Conservation (phyloP, 2,329 filamentous ascomycete species). For the Didymella sp. region DNA sequence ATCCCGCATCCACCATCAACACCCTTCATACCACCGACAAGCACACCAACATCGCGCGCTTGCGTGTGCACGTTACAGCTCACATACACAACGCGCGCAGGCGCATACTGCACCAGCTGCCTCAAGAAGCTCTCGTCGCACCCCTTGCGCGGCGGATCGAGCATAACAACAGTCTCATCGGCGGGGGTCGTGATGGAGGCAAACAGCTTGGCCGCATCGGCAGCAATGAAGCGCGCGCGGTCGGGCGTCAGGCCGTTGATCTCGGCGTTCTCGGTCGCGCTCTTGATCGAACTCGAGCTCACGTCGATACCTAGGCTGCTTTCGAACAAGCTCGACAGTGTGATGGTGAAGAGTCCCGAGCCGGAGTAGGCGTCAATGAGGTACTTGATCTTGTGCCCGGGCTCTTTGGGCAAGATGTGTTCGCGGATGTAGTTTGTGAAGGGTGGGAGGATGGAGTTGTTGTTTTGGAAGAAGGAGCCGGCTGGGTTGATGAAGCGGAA, state of each 20-base stretch:
- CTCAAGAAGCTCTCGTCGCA: constrained; percentile 84
- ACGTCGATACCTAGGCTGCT: constrained; percentile 92
- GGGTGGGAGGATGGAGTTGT: constrained; percentile 90
- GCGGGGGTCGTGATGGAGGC: constrained; percentile 74
- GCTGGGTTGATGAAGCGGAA: constrained; percentile 91
- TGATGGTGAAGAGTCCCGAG: constrained; percentile 96
- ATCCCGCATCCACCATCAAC: constrained; percentile 45
- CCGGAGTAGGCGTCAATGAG: constrained; percentile 98
- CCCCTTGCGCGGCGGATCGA: constrained; percentile 96
- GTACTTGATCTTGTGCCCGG: constrained; percentile 67
- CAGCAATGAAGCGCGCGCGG: constrained; percentile 84
- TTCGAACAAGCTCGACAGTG: constrained; percentile 80
- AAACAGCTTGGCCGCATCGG: constrained; percentile 86
- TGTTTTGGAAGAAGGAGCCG: constrained; percentile 98
- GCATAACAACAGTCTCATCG: constrained; percentile 87
- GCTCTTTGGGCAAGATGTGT: constrained; percentile 67
- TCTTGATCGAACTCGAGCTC: constrained; percentile 76
- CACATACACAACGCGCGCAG: constrained; percentile 85
- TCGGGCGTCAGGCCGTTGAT: constrained; percentile 73
- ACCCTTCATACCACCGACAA: constrained; percentile 72
- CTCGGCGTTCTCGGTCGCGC: constrained; percentile 77
- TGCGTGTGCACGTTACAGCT: constrained; percentile 99
- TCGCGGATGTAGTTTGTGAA: constrained; percentile 89
- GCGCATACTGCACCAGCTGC: constrained; percentile 80
- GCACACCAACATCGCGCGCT: constrained; percentile 86